A percentile compares a stretch with the other conserved stretches of the same genome.
Conservation (phyloP, 1,284 basidiomycete genomes). For the Schizophyllum commune region DNA sequence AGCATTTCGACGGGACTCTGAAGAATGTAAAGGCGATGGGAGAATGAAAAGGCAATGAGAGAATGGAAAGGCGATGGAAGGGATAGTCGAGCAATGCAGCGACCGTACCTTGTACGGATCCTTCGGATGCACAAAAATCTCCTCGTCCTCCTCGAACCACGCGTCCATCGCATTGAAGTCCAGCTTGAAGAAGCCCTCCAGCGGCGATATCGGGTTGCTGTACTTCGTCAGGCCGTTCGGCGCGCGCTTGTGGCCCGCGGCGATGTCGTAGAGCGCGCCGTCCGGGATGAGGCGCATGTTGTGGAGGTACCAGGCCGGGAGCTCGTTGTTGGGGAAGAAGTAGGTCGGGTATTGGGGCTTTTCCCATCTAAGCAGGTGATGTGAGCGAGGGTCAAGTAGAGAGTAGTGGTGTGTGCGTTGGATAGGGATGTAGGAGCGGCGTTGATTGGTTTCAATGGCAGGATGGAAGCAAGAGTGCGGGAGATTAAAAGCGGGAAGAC, state of each 20-base stretch:
- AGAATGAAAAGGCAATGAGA: neutral
- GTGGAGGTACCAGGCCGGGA: slow-evolving; percentile 34
- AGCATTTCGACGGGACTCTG: neutral
- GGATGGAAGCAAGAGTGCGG: too few species aligned
- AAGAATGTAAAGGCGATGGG: neutral
- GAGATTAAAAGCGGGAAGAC: too few species aligned
- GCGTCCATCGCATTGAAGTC: slow-evolving; percentile 44
- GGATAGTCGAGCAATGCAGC: too few species aligned
- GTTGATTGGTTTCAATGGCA: too few species aligned
- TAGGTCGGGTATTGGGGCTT: slow-evolving; percentile 44
- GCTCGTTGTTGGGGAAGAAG: slow-evolving; percentile 40
- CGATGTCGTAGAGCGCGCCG: slow-evolving; percentile 37
- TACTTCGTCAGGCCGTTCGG: slow-evolving; percentile 35
- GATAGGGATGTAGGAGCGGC: too few species aligned
- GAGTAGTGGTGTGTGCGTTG: neutral
- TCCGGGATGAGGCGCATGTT: slow-evolving; percentile 13
- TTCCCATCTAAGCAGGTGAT: slow-evolving; percentile 39
- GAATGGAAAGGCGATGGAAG: neutral
- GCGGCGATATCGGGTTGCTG: slow-evolving; percentile 24
- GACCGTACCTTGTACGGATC: slow-evolving; percentile 71
- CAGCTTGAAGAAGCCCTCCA: slow-evolving; percentile 42
- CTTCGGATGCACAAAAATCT: slow-evolving; percentile 53
- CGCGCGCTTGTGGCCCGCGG: slow-evolving; percentile 31
- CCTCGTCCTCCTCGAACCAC: slow-evolving; percentile 65
- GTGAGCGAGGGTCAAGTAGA: neutral